These are phyloP conservation scores for Leucaena leucocephala DNA, from an alignment of 306 rosid genomes.

Conservation along the genomic window DNA sequence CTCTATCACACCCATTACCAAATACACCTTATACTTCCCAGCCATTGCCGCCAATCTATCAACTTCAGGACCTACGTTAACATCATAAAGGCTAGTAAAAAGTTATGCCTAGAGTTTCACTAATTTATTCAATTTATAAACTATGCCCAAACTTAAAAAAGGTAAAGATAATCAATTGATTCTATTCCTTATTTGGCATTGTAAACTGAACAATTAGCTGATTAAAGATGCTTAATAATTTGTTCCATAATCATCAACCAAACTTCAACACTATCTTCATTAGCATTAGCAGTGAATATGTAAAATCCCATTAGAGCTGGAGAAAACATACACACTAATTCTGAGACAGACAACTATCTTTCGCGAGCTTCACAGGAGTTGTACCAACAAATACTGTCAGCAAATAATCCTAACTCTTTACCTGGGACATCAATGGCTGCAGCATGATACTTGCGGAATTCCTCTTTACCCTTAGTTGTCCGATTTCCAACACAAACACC, in stretches of 20 bases:
- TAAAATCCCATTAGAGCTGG: background rate
- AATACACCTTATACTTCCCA: slow-evolving; percentile 75
- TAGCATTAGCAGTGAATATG: background rate
- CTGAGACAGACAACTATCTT: background rate
- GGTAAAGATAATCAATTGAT: background rate
- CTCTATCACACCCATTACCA: slow-evolving; percentile 94
- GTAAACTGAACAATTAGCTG: slow-evolving; percentile 5
- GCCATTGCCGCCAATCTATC: slow-evolving; percentile 95
- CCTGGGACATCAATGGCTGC: slow-evolving; percentile 90
- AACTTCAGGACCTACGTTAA: slow-evolving; percentile 80
- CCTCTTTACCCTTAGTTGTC: slow-evolving; percentile 77
- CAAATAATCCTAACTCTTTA: slow-evolving; percentile 23
- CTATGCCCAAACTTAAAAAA: background rate
- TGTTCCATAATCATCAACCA: background rate
- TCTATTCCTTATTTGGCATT: background rate
- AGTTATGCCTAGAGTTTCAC: too few species aligned
- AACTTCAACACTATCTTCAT: background rate
- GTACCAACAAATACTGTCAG: background rate
- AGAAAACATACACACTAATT: background rate
- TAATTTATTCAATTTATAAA: background rate
- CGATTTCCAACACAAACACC: slow-evolving; percentile 73
- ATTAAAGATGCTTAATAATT: background rate
- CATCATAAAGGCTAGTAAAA: slow-evolving; percentile 3
- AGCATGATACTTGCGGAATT: slow-evolving; percentile 76
- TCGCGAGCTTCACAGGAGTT: background rate